phyloP scores from a whole-genome alignment of 805 yeast species.

The Zygotorulaspora florentina region DNA sequence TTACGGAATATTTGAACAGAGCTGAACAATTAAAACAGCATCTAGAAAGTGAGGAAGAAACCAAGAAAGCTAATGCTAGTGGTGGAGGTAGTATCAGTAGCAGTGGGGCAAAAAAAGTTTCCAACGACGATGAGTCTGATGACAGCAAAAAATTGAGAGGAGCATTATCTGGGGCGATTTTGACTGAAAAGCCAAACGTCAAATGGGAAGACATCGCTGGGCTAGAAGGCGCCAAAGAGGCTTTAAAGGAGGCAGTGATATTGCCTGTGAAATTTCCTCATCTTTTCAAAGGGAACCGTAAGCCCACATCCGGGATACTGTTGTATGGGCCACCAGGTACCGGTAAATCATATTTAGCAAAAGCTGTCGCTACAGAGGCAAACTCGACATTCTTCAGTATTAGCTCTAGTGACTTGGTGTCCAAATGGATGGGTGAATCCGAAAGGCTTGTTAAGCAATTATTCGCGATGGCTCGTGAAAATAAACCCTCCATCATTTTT shows the following conservation, averaged over 20 bases:
- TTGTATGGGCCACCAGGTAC: constrained; percentile 96
- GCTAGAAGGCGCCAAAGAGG: constrained; percentile 90
- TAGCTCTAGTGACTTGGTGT: constrained; percentile 91
- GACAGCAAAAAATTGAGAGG: constrained; percentile 87
- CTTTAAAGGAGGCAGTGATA: constrained; percentile 94
- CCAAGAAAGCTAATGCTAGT: constrained; percentile 42
- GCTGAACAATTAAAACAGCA: constrained; percentile 94
- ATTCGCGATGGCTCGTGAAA: constrained; percentile 93
- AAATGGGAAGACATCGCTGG: constrained; percentile 97
- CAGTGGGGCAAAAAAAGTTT: constrained; percentile 49
- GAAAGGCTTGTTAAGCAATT: constrained; percentile 94
- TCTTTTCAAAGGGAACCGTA: constrained; percentile 87
- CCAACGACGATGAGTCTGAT: constrained; percentile 66
- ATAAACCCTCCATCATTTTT: constrained; percentile 91
- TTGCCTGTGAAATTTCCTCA: constrained; percentile 96
- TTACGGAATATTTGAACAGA: constrained; percentile 84
- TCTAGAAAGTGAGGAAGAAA: constrained; percentile 67
- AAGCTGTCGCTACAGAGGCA: constrained; percentile 98
- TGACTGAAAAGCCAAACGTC: constrained; percentile 88
- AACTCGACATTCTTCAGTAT: constrained; percentile 95
- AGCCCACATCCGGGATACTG: constrained; percentile 86
- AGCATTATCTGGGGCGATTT: constrained; percentile 86
- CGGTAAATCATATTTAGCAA: constrained; percentile 94
- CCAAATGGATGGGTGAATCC: constrained; percentile 99
- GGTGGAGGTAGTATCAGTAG: constrained; percentile 43